Percentiles rank a stretch among this genome's conserved stretches.
Conservation (phyloP, 331 rosid species). For the Spiraea crenata region DNA sequence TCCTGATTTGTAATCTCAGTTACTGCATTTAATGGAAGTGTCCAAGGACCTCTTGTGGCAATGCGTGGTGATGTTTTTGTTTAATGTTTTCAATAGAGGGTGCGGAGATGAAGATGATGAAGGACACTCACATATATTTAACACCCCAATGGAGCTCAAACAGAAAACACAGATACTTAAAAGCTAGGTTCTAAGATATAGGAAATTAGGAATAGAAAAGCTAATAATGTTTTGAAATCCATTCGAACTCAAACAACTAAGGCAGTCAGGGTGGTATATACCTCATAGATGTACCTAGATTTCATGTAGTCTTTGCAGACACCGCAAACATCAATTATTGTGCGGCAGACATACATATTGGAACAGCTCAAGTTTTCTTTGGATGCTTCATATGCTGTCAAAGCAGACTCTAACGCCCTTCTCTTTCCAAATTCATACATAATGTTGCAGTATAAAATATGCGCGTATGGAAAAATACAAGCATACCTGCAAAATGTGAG, state of each 20-base stretch:
- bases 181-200: not conserved
- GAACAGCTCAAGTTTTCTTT: conserved; percentile 47
- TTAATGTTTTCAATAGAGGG: not conserved
- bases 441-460: conserved; percentile 57
- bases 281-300: conserved; percentile 93
- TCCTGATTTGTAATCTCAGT: not conserved
- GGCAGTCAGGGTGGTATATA: conserved; percentile 34
- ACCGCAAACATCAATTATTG: conserved; percentile 79
- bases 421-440: conserved; percentile 78
- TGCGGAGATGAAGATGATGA: not conserved
- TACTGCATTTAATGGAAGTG: conserved; percentile 1
- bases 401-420: conserved; percentile 68
- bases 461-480: conserved; percentile 70
- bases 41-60: not conserved
- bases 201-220: not conserved
- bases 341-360: conserved; percentile 80
- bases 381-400: conserved; percentile 62
- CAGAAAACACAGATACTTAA: conserved; percentile 2
- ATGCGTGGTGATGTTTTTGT: not conserved
- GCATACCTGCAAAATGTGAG: conserved; percentile 70
- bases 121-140: not conserved
- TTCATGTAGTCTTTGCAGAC: conserved; percentile 69
- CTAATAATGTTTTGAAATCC: not conserved
- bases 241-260: conserved; percentile 11
- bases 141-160: not conserved